Base-by-base conservation (phyloP, 2,329 filamentous ascomycete genomes). In the Trichophyton schoenleinii region DNA sequence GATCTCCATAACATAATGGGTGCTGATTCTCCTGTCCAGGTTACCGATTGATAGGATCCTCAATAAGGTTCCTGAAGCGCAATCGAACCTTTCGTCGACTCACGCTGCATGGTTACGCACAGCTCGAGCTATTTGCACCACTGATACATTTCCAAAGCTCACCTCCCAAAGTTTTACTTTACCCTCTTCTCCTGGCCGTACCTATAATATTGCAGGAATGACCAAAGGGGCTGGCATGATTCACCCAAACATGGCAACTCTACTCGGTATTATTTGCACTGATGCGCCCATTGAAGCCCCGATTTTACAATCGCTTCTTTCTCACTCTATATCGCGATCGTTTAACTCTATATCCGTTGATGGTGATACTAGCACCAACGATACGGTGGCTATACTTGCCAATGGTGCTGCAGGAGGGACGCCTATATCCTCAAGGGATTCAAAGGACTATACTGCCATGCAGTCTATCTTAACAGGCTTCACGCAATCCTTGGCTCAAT, bases 191-290 rank as follows among this genome's bases (percentile, higher is more conserved):
- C 84, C 88, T 0, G 80, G 80, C 18, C 79, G 84, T 58, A 85
- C 87, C 72, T 99, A 96, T 77, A 82, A 83, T 68, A 87, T 99
- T 58, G 91, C 89, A 11, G 94, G 94, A 68, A 95, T 95, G 84
- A 95, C 92, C 70, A 99, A 99, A 78, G 94, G 94, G 62, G 94
- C 94, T 3, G 94, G 94, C 70, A 99, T 99, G 94, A 96, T 99
- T 73, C 91, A 96, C 71, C 94, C 94, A 57, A 97, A 99, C 79
- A 96, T 99, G 91, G 94, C 91, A 34, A 99, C 94, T 0, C 83
- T 97, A 38, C 84, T 99, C 41, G 91, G 89, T 60, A 87, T 97
- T 64, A 82, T 97, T 69, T 91, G 89, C 69, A 99, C 94, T 13
- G 94, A 99, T 68, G 92, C 87, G 0, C 88, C 91, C 34, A 83